A percentile compares a stretch with the other conserved stretches of the same genome.
These are phyloP conservation scores for Viridothelium virens DNA, from an alignment of 495 filamentous ascomycete genomes.

Conservation along the genomic window DNA sequence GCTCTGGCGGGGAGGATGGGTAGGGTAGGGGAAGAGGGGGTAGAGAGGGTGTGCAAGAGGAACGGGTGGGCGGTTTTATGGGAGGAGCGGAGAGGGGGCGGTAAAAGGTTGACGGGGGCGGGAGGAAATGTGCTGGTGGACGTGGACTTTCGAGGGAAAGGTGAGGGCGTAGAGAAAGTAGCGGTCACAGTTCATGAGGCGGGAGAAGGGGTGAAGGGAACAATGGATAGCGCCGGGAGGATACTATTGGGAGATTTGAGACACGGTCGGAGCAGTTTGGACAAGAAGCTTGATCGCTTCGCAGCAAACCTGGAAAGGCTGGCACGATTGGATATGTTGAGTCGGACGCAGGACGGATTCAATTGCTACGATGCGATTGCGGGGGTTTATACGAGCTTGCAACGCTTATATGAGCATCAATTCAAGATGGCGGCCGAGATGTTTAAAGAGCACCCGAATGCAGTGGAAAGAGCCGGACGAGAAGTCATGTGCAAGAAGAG, in stretches of 20 bases:
- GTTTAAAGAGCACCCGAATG: conserved; percentile 45
- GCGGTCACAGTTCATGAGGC: conserved; percentile 38
- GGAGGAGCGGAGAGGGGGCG: conserved; percentile 57
- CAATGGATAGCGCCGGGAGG: conserved; percentile 42
- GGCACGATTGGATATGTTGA: conserved; percentile 70
- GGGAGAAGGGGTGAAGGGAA: conserved; percentile 40
- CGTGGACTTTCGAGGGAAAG: conserved; percentile 44
- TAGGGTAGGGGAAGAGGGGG: conserved; percentile 68
- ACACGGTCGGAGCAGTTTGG: conserved; percentile 37
- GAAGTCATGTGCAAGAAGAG: conserved; percentile 57
- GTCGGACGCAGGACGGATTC: conserved; percentile 51
- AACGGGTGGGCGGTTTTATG: conserved; percentile 63
- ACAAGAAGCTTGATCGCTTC: conserved; percentile 61
- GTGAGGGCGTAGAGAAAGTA: conserved; percentile 40
- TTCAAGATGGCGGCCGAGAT: conserved; percentile 44
- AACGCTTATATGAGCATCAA: conserved; percentile 59
- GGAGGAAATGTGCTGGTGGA: conserved; percentile 54
- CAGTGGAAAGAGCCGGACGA: conserved; percentile 37
- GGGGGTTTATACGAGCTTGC: conserved; percentile 62
- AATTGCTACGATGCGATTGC: conserved; percentile 86
- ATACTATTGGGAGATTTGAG: conserved; percentile 47
- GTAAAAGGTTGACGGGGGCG: conserved; percentile 56
- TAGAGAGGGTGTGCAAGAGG: conserved; percentile 66
- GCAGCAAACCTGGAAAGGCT: conserved; percentile 73
- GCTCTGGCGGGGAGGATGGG: conserved; percentile 33